These are phyloP conservation scores for Podospora tetraspora DNA, from an alignment of 495 filamentous ascomycete species.

Conservation along the genomic window DNA sequence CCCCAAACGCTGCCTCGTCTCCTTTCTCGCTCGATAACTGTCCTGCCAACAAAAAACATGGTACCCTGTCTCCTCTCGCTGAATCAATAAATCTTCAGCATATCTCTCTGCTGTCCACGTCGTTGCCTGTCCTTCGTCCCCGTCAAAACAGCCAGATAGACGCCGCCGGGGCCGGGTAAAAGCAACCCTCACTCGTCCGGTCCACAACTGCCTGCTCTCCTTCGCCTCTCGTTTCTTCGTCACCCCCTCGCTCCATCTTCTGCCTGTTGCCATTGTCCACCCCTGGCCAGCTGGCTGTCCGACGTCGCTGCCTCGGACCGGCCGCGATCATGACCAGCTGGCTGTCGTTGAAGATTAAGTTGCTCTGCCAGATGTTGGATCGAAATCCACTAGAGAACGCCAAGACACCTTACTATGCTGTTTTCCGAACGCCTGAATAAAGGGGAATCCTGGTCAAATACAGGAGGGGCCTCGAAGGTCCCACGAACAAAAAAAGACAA, in stretches of 20 bases:
- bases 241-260: neutral
- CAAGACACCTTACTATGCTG: conserved; percentile 51
- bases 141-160: neutral
- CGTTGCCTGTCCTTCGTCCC: neutral
- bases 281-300: conserved; percentile 1
- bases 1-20: neutral
- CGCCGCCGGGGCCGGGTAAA: neutral
- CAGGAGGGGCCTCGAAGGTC: conserved; percentile 24
- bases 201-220: neutral
- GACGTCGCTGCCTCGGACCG: neutral
- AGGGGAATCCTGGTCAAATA: conserved; percentile 39
- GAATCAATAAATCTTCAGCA: neutral
- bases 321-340: neutral
- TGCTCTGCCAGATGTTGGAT: conserved; percentile 31
- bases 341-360: conserved; percentile 12
- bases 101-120: neutral
- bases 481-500: conserved; percentile 30
- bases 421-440: conserved; percentile 31
- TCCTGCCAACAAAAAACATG: neutral
- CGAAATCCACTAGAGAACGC: conserved; percentile 37
- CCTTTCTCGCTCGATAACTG: neutral
- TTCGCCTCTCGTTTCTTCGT: neutral
- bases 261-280: neutral
- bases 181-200: neutral
- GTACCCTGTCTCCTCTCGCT: neutral